phyloP scores from a whole-genome alignment of 495 filamentous ascomycete genomes.

The Copromyces sp. region DNA sequence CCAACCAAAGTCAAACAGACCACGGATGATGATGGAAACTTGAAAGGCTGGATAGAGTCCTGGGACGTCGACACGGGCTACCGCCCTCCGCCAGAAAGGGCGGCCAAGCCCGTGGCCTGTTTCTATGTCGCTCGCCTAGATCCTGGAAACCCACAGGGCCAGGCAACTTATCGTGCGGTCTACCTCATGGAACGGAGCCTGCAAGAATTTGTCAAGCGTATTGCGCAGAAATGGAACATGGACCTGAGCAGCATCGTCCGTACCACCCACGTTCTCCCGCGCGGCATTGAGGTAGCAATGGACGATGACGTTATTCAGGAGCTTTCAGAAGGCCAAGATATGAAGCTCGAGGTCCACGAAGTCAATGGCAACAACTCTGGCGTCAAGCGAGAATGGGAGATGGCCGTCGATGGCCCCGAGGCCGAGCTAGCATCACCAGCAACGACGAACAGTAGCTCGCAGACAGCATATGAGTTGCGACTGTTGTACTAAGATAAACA shows the following conservation, averaged over 20 bases:
- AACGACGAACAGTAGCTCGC: constrained; percentile 10
- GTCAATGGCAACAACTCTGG: constrained; percentile 18
- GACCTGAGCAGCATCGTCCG: constrained; percentile 59
- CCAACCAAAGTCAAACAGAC: constrained; percentile 36
- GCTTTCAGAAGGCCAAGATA: constrained; percentile 83
- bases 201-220: constrained; percentile 55
- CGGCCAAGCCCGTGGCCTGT: constrained; percentile 68
- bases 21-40: constrained; percentile 39
- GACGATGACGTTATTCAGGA: constrained; percentile 88
- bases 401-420: constrained; percentile 35
- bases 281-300: constrained; percentile 71
- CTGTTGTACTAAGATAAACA: constrained; percentile 31
- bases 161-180: constrained; percentile 71
- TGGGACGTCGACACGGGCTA: constrained; percentile 81
- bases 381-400: constrained; percentile 45
- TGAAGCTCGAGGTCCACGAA: constrained; percentile 47
- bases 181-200: constrained; percentile 72
- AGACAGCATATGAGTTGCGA: constrained; percentile 36
- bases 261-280: constrained; percentile 57
- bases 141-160: constrained; percentile 39
- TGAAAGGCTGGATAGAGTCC: constrained; percentile 82
- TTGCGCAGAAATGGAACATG: constrained; percentile 69
- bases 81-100: constrained; percentile 62
- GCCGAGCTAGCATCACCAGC: constrained; percentile 27
- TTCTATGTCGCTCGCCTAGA: constrained; percentile 66